These are phyloP conservation scores for Samsoniella hepiali DNA, from an alignment of 2,329 filamentous ascomycete species.

Conservation along the genomic window DNA sequence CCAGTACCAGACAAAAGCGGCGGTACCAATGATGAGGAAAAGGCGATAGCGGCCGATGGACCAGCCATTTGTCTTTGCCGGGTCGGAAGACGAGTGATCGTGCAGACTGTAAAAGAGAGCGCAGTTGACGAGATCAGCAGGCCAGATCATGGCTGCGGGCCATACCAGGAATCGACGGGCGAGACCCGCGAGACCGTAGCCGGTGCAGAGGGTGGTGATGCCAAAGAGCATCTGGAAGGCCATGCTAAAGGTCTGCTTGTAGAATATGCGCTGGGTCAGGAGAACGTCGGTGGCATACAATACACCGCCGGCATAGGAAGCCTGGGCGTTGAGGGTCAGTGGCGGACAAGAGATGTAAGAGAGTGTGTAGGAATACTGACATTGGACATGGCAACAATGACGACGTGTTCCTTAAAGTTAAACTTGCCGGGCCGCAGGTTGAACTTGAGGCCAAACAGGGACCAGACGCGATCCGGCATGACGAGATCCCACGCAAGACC, in stretches of 20 bases:
- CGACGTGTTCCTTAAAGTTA: constrained; percentile 60
- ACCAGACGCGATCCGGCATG: constrained; percentile 52
- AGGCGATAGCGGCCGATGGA: constrained; percentile 59
- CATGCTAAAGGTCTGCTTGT: constrained; percentile 53
- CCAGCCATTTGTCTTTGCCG: constrained; percentile 57
- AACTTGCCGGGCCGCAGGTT: constrained; percentile 56
- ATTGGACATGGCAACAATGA: constrained; percentile 63
- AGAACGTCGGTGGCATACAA: constrained; percentile 54
- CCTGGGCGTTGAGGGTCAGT: constrained; percentile 31
- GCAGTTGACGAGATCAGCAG: constrained; percentile 51
- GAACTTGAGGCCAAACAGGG: constrained; percentile 50
- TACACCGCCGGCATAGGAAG: constrained; percentile 55
- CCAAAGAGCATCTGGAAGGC: constrained; percentile 53
- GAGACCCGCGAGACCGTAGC: constrained; percentile 55
- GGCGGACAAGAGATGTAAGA: constrained; percentile 11
- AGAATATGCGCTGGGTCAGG: constrained; percentile 52
- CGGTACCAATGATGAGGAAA: constrained; percentile 56
- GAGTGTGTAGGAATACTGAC: constrained; percentile 37
- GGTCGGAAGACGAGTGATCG: constrained; percentile 45
- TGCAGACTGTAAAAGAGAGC: constrained; percentile 49
- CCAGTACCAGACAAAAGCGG: constrained; percentile 56
- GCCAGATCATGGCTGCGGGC: constrained; percentile 58
- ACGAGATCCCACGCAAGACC: constrained; percentile 53
- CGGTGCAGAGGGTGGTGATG: constrained; percentile 54
- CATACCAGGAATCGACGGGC: constrained; percentile 51